These are phyloP conservation scores for Marasmius sp. DNA, from an alignment of 1,284 basidiomycete species.

Conservation along the genomic window DNA sequence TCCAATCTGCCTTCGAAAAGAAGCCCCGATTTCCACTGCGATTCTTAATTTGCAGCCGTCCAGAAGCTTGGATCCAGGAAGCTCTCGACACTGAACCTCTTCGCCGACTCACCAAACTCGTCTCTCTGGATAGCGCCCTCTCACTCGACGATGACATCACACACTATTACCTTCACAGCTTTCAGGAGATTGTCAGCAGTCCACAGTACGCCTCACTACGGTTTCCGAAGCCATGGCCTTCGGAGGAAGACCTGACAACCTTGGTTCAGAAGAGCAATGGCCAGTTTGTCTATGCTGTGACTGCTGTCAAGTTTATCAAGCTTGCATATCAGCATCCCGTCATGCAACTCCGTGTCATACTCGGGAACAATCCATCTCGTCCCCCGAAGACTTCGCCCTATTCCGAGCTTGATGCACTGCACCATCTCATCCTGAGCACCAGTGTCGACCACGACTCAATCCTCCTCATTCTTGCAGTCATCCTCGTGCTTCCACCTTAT, in stretches of 20 bases:
- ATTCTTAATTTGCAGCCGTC: slow-evolving; percentile 24
- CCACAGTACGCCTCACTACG: background rate
- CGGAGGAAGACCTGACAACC: slow-evolving; percentile 12
- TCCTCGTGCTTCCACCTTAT: background rate
- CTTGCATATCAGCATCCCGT: slow-evolving; percentile 19
- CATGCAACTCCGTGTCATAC: slow-evolving; percentile 20
- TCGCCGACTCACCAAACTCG: background rate
- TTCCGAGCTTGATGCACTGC: slow-evolving; percentile 23
- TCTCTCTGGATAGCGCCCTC: background rate
- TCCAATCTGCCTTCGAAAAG: background rate
- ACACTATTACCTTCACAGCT: background rate
- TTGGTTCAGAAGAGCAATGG: slow-evolving; percentile 22
- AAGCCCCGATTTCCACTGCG: slow-evolving; percentile 17
- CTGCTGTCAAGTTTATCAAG: slow-evolving; percentile 25
- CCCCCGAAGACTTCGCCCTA: slow-evolving; percentile 4
- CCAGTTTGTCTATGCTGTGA: slow-evolving; percentile 25
- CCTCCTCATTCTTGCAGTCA: background rate
- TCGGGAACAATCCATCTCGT: background rate
- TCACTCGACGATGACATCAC: background rate
- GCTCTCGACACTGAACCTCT: slow-evolving; percentile 1
- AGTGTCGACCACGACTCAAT: background rate
- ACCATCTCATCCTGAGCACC: background rate
- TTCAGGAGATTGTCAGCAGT: background rate
- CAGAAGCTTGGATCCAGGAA: slow-evolving; percentile 24
- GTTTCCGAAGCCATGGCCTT: slow-evolving; percentile 19